These are phyloP conservation scores for Butyriboletus loyo DNA, from an alignment of 768 basidiomycete species.

Conservation along the genomic window DNA sequence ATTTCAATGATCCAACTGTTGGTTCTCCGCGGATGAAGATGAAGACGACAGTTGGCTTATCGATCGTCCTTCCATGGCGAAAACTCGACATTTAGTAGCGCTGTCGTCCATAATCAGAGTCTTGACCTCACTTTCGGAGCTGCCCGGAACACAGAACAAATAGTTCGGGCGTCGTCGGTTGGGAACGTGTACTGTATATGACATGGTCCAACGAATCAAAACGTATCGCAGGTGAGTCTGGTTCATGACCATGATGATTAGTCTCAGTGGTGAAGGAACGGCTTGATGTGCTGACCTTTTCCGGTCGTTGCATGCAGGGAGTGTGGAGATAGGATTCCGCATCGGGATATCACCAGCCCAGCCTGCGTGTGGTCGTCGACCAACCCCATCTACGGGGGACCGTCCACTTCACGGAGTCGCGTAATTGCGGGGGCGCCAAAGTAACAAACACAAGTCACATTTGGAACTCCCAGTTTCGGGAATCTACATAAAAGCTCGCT, in stretches of 20 bases:
- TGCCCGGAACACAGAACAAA: not conserved
- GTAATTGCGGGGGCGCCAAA: not conserved
- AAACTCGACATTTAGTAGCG: not conserved
- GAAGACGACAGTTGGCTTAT: too few relatives aligned
- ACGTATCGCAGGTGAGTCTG: not conserved
- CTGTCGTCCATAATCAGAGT: not conserved
- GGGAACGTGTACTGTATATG: not conserved
- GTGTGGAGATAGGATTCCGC: not conserved
- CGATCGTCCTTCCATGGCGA: not conserved
- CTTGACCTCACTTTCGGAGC: not conserved
- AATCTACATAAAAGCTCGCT: slow-evolving; percentile 14
- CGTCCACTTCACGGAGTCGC: not conserved
- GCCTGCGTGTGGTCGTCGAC: not conserved
- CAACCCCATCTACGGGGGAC: not conserved
- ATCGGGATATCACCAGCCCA: not conserved
- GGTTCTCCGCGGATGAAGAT: too few relatives aligned
- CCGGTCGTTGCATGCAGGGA: not conserved
- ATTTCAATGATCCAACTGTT: not conserved
- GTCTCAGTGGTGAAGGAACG: not conserved
- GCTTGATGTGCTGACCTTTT: not conserved
- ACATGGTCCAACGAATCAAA: not conserved
- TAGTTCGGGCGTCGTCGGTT: slow-evolving; percentile 3
- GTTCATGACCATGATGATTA: not conserved
- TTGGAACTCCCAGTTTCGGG: slow-evolving; percentile 2
- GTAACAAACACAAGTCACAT: not conserved